Percentiles rank a stretch among this genome's conserved stretches.
These are phyloP conservation scores for Malus hybrid DNA, from an alignment of 331 rosid species.

Conservation along the genomic window DNA sequence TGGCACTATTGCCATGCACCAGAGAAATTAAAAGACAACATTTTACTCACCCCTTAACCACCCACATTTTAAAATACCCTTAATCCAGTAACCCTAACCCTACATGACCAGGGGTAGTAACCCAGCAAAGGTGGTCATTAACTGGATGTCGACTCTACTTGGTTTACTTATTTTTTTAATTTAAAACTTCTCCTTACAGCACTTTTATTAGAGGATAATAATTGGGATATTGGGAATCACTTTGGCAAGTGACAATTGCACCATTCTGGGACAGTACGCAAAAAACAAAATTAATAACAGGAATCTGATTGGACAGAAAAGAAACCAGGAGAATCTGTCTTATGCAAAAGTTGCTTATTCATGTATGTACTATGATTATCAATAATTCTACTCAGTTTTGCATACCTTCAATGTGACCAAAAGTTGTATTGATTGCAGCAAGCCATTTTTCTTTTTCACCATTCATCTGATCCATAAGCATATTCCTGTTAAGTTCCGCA, in stretches of 20 bases:
- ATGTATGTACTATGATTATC: background rate
- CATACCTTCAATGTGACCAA: conserved; percentile 91
- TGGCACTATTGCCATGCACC: background rate
- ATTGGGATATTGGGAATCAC: background rate
- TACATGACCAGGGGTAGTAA: too few species aligned
- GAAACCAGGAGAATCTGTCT: background rate
- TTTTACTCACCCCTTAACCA: background rate
- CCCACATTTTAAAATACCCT: background rate
- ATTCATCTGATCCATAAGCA: conserved; percentile 72
- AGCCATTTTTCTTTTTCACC: conserved; percentile 98
- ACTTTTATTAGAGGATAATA: too few species aligned
- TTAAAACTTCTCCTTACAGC: too few species aligned
- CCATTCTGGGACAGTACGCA: background rate
- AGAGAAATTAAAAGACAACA: background rate
- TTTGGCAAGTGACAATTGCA: background rate
- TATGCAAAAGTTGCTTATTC: background rate
- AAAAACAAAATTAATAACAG: background rate
- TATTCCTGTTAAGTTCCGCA: conserved; percentile 82
- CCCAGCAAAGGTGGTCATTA: background rate
- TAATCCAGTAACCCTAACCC: background rate
- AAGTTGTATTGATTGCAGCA: conserved; percentile 89
- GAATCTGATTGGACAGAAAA: background rate
- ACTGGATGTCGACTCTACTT: too few species aligned
- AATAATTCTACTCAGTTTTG: background rate
- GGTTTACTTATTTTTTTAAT: too few species aligned